A percentile compares a stretch with the other conserved stretches of the same genome.
These are phyloP conservation scores for Termitomyces sp. DNA, from an alignment of 1,284 basidiomycete genomes.

Conservation along the genomic window DNA sequence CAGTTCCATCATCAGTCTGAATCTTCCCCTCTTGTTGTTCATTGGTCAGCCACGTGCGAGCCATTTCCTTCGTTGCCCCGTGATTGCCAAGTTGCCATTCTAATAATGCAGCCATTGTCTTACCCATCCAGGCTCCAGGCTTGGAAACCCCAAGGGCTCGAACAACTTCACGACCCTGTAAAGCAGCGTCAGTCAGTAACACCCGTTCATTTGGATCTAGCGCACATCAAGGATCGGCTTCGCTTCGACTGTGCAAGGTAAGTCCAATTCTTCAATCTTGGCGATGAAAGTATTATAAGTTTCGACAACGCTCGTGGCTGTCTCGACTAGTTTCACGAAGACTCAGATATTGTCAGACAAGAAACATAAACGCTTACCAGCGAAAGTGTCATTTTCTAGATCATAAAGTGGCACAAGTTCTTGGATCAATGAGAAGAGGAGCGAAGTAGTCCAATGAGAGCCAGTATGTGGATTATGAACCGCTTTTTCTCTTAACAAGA, in stretches of 20 bases:
- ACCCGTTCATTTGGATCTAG: slow-evolving; percentile 3
- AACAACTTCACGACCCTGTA: slow-evolving; percentile 70
- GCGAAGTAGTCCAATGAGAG: slow-evolving; percentile 65
- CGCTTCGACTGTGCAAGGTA: slow-evolving; percentile 59
- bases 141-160: slow-evolving; percentile 46
- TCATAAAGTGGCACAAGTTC: slow-evolving; percentile 61
- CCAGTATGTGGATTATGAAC: slow-evolving; percentile 64
- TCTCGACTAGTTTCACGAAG: not conserved
- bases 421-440: slow-evolving; percentile 72
- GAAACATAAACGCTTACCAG: slow-evolving; percentile 35
- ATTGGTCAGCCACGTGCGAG: slow-evolving; percentile 61
- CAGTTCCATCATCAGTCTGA: slow-evolving; percentile 21
- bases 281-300: slow-evolving; percentile 62
- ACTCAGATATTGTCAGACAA: not conserved
- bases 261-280: slow-evolving; percentile 56
- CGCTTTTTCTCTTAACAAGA: slow-evolving; percentile 58
- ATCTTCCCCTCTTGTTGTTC: slow-evolving; percentile 46
- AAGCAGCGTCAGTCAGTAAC: slow-evolving; percentile 3
- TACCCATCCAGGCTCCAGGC: slow-evolving; percentile 67
- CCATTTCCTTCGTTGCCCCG: slow-evolving; percentile 56
- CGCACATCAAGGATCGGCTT: slow-evolving; percentile 76
- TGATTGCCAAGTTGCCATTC: slow-evolving; percentile 85
- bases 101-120: slow-evolving; percentile 59
- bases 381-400: slow-evolving; percentile 34
- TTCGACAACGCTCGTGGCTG: slow-evolving; percentile 45